A percentile compares a stretch with the other conserved stretches of the same genome.
phyloP scores from a whole-genome alignment of 2,329 filamentous ascomycete species.

The Alternaria conjuncta region DNA sequence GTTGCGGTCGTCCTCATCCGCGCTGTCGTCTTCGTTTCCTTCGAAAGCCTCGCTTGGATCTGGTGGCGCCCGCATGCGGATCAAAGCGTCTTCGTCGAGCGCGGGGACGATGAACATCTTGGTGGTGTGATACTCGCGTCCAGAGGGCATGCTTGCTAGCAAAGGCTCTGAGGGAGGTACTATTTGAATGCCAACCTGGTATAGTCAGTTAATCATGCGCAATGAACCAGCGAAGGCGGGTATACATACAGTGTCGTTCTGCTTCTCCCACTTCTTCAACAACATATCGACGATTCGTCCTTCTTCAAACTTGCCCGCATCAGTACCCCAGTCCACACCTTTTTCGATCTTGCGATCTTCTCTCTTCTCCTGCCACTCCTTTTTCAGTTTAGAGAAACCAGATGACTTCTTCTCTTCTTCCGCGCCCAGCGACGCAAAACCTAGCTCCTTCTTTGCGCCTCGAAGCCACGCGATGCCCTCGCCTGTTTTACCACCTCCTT shows the following conservation, averaged over 20 bases:
- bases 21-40: conserved; percentile 46
- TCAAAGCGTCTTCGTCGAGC: conserved; percentile 69
- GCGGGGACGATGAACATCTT: conserved; percentile 70
- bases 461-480: conserved; percentile 86
- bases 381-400: conserved; percentile 71
- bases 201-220: conserved; percentile 5
- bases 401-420: conserved; percentile 56
- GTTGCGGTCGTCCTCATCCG: conserved; percentile 42
- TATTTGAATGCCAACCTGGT: conserved; percentile 77
- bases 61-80: conserved; percentile 63
- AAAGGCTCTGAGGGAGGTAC: conserved; percentile 76
- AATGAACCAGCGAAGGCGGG: not conserved
- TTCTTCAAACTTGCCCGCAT: conserved; percentile 86
- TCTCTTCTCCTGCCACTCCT: conserved; percentile 75
- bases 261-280: conserved; percentile 85
- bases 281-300: conserved; percentile 84
- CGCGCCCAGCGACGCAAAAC: conserved; percentile 57
- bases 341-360: conserved; percentile 83
- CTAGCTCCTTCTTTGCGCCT: conserved; percentile 77
- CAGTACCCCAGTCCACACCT: conserved; percentile 74
- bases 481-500: conserved; percentile 80
- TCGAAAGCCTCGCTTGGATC: conserved; percentile 55
- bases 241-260: conserved; percentile 82
- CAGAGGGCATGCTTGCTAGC: conserved; percentile 81
- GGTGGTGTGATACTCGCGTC: conserved; percentile 80